Evolutionary conservation across 2,329 filamentous ascomycete genomes (phyloP).

Genomic region (Mycosphaerelloides madeirae): DNA sequence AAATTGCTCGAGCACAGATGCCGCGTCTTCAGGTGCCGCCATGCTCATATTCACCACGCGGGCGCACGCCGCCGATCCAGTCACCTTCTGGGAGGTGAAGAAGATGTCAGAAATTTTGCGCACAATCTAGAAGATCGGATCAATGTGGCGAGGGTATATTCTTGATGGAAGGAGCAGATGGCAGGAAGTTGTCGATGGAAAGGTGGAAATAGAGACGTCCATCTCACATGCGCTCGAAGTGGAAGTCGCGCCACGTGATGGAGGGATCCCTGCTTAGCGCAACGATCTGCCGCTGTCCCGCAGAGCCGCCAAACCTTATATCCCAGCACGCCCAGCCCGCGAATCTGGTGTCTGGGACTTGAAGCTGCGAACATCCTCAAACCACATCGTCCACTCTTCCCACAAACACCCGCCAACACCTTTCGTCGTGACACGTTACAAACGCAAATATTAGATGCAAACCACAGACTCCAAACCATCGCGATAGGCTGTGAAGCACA

Average conservation of each 20-base stretch:
- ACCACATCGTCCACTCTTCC: too few species aligned
- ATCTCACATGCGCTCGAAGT: slow-evolving; percentile 11
- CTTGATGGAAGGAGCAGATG: neutral
- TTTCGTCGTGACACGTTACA: too few species aligned
- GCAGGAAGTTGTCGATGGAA: slow-evolving; percentile 8
- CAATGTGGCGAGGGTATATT: neutral
- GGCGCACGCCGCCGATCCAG: neutral
- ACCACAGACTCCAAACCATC: too few species aligned
- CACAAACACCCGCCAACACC: too few species aligned
- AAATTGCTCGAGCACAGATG: slow-evolving; percentile 73
- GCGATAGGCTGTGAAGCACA: too few species aligned
- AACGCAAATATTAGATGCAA: too few species aligned
- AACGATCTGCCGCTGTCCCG: slow-evolving; percentile 1
- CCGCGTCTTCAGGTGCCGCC: slow-evolving; percentile 55
- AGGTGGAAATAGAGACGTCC: neutral
- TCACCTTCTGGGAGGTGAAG: neutral
- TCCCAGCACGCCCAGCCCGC: too few species aligned
- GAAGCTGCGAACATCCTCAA: too few species aligned
- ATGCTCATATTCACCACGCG: slow-evolving; percentile 22
- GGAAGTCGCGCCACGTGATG: neutral
- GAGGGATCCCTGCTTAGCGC: neutral
- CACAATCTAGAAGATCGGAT: neutral
- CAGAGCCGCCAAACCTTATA: slow-evolving; percentile 5
- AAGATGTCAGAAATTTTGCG: too few species aligned
- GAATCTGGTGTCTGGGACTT: too few species aligned